Evolutionary conservation across 2,329 filamentous ascomycete species (phyloP).

Genomic region (Fusarium acutatum): DNA sequence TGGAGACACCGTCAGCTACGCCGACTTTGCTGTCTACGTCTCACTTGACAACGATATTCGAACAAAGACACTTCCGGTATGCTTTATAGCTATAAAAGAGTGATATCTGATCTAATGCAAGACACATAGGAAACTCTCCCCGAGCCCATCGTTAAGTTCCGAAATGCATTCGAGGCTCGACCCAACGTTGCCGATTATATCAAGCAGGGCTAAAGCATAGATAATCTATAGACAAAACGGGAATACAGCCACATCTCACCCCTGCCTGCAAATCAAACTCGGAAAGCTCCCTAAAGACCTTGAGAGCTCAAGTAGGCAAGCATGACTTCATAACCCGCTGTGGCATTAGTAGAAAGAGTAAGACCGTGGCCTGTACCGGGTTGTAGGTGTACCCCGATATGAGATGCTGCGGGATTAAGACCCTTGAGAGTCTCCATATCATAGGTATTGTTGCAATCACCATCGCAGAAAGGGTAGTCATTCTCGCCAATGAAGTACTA

Average conservation of each 20-base stretch:
- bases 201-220: neutral
- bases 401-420: neutral
- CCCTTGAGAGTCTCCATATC: neutral
- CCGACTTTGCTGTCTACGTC: slow-evolving; percentile 51
- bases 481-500: neutral
- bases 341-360: neutral
- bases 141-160: neutral
- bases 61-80: slow-evolving; percentile 47
- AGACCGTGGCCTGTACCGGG: neutral
- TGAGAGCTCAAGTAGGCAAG: neutral
- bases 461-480: neutral
- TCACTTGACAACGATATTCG: slow-evolving; percentile 49
- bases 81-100: neutral
- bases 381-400: neutral
- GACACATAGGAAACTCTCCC: neutral
- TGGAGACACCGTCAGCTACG: slow-evolving; percentile 48
- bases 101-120: too few species aligned
- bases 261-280: fast-evolving
- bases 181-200: neutral
- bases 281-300: neutral
- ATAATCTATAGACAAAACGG: fast-evolving
- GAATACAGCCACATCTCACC: fast-evolving
- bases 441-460: neutral
- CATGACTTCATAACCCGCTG: neutral
- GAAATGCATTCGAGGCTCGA: neutral